Conservation (phyloP, 495 filamentous ascomycete species). For the Daldinia loculata region DNA sequence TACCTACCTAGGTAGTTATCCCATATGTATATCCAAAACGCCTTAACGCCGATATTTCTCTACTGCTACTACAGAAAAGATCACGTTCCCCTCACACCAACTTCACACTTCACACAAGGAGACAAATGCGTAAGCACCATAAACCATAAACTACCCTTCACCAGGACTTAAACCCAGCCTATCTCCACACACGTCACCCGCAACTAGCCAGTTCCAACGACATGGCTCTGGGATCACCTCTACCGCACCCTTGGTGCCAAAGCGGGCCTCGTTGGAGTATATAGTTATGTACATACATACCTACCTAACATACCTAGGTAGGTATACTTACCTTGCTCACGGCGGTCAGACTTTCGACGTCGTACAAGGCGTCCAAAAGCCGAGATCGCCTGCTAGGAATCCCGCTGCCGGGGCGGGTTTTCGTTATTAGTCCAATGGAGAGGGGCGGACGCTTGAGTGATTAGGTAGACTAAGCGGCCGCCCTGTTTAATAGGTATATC, state of each 20-base stretch:
- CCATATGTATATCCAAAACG: not conserved
- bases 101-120: not conserved
- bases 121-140: not conserved
- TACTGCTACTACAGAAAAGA: not conserved
- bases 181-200: not conserved
- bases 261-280: not conserved
- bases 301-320: too few relatives aligned
- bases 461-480: not conserved
- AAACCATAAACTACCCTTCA: not conserved
- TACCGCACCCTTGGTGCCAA: not conserved
- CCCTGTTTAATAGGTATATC: not conserved
- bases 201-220: not conserved
- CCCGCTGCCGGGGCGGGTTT: not conserved
- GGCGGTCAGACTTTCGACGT: not conserved
- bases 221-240: not conserved
- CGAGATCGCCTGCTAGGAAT: too few relatives aligned
- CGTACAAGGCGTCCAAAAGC: too few relatives aligned
- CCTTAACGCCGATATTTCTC: not conserved
- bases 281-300: not conserved
- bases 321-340: not conserved
- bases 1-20: not conserved
- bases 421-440: not conserved
- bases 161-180: not conserved
- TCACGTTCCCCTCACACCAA: not conserved
- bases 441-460: too few relatives aligned